Conservation (phyloP, 1,284 basidiomycete genomes). For the Pulveroboletus sp. region DNA sequence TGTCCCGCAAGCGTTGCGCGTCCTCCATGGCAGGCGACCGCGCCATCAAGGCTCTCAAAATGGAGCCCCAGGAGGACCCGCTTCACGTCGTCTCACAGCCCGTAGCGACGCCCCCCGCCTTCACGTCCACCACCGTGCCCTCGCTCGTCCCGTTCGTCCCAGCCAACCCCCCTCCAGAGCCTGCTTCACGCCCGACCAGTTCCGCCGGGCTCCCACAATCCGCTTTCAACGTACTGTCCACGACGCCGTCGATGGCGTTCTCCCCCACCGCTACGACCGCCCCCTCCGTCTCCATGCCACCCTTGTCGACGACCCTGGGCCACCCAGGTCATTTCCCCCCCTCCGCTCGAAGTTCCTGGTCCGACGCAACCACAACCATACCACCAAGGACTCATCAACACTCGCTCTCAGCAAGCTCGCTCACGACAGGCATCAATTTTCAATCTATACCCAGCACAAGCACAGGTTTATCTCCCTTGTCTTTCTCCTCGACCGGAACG, state of each 20-base stretch:
- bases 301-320: slow-evolving; percentile 22
- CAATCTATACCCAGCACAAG: slow-evolving; percentile 38
- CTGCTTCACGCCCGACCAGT: slow-evolving; percentile 46
- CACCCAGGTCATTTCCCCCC: slow-evolving; percentile 29
- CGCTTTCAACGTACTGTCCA: slow-evolving; percentile 29
- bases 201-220: slow-evolving; percentile 38
- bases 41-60: slow-evolving; percentile 62
- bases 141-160: slow-evolving; percentile 30
- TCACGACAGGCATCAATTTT: slow-evolving; percentile 35
- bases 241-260: slow-evolving; percentile 31
- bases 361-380: slow-evolving; percentile 31
- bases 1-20: slow-evolving; percentile 65
- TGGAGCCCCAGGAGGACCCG: slow-evolving; percentile 64
- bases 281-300: slow-evolving; percentile 29
- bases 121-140: slow-evolving; percentile 26
- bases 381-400: slow-evolving; percentile 38
- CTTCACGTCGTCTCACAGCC: slow-evolving; percentile 35
- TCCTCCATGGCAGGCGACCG: slow-evolving; percentile 63
- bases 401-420: slow-evolving; percentile 38
- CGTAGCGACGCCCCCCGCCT: slow-evolving; percentile 29
- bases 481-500: slow-evolving; percentile 36
- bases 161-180: slow-evolving; percentile 35
- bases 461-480: slow-evolving; percentile 32
- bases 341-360: slow-evolving; percentile 29
- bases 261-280: slow-evolving; percentile 19